Base-by-base conservation (phyloP, 2,329 filamentous ascomycete species). In the Pseudophaeomoniella oleicola region DNA sequence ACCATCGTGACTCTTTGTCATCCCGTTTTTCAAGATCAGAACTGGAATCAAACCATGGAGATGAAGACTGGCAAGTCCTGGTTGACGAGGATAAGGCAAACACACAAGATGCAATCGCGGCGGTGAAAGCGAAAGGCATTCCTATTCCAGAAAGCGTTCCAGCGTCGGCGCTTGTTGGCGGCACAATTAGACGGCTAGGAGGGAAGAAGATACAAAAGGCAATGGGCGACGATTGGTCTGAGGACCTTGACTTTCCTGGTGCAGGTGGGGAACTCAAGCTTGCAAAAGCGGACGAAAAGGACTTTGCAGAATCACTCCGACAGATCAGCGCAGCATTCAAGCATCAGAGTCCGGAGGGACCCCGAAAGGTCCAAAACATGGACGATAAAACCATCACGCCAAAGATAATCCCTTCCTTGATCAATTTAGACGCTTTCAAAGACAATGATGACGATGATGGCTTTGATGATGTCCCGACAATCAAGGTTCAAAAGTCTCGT, bases 181-280 rank as follows among this genome's bases (percentile, higher is more conserved):
- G 90, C 36, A 88, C 86, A 6, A 96, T 96, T 53, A 93, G 92
- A 62, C 72, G 87, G 47, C 68, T 96, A 19, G 87, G 87, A 35
- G 76, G 75, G 40, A 72, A 75, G 46, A 85, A 79, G 50, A 67
- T 81, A 14, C 78, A 76, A 50, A 80, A 74, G 50, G 75, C 78
- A 30, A 73, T 83, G 40, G 75, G 82, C 44, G 81, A 86, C 48
- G 82, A 88, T 54, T 88, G 83, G 78, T 78, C 75, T 42, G 80
- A 86, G 46, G 83, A 88, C 47, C 58, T 88, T 34, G 80, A 83
- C 47, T 56, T 86, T 12, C 77, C 80, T 3, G 67, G 69, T 29
- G 54, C 63, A 2, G 67, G 69, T 18, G n/a, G n/a, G n/a, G 54
- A 60, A 16, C 61, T 86, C 41, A 71, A 75, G 46, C 69, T 88